Evolutionary conservation across 140 eudicot genomes (phyloP), one percentile per base, ranked within the genome.

Genomic region (Senecio squalidus): DNA sequence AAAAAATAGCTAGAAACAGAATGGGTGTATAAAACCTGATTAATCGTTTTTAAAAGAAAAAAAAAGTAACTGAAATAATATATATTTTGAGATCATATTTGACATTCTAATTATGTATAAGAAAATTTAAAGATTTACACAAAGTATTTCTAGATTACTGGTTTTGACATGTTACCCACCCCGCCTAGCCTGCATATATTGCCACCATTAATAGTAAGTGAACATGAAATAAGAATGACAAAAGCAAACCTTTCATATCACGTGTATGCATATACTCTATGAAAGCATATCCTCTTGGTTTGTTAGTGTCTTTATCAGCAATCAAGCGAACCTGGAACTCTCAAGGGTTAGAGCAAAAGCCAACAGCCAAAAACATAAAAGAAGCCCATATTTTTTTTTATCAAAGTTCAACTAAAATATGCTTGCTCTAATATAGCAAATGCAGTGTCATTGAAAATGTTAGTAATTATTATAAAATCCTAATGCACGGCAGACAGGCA

Each of bases 401-500:
- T 58, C 55, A 51, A 50, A 40, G 9, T 31, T 25, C 69, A 43
- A 52, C 40, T 48, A 50, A 18, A 56, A 30, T 18, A 69, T 40
- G 47, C 9, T 50, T 31, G 51, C 66, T 71, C 41, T 64, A 41
- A 43, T 31, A 55, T 54, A 54, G 28, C 50, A 58, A 69, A 62
- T 27, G 50, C 31, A 73, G 31, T 39, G 55, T 55, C 26, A 60
- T 6, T 33, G 13, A 55, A 64, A 69, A 27, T 34, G 70, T 71
- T 45, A 50, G 62, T 41, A 73, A 61, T 27, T 56, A 59, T 64
- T 46, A 50, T 55, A 68, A 72, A 72, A 67, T 72, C 92, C 93
- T 79, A 84, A 21, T 90, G 96, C 95, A 92, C 95, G 95, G 96
- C 99, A 84, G 69, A 75, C 82, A 74, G 95, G 98, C 96, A 68